phyloP scores from a whole-genome alignment of 345 rosid species.

The Trapa incisa region DNA sequence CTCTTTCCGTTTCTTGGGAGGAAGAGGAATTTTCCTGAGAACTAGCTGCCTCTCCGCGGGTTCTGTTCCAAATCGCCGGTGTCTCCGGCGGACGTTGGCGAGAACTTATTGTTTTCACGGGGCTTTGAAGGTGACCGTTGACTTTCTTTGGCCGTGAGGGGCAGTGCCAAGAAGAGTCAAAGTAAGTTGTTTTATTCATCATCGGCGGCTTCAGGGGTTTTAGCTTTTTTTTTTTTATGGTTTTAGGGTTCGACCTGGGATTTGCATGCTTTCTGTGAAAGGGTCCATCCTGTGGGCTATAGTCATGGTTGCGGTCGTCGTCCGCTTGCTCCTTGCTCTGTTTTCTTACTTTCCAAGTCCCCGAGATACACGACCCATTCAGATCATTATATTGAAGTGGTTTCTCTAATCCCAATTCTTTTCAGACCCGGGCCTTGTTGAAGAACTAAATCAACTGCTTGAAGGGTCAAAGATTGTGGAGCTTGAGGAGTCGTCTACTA shows the following conservation, averaged over 20 bases:
- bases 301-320: background rate
- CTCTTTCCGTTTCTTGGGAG: background rate
- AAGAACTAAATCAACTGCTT: background rate
- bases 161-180: background rate
- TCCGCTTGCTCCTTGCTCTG: background rate
- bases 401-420: background rate
- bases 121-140: background rate
- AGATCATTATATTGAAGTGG: background rate
- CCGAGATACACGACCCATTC: background rate
- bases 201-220: slow-evolving; percentile 3
- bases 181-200: background rate
- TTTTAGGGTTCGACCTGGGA: background rate
- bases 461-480: background rate
- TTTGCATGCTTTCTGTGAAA: background rate
- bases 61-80: background rate
- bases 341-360: background rate
- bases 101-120: too few relatives aligned
- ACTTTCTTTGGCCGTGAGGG: background rate
- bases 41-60: background rate
- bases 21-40: background rate
- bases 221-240: background rate
- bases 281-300: background rate
- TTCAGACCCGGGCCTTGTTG: background rate
- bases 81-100: background rate
- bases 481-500: background rate